phyloP scores from a whole-genome alignment of 139 green algal species.

The Bryopsis sp. region DNA sequence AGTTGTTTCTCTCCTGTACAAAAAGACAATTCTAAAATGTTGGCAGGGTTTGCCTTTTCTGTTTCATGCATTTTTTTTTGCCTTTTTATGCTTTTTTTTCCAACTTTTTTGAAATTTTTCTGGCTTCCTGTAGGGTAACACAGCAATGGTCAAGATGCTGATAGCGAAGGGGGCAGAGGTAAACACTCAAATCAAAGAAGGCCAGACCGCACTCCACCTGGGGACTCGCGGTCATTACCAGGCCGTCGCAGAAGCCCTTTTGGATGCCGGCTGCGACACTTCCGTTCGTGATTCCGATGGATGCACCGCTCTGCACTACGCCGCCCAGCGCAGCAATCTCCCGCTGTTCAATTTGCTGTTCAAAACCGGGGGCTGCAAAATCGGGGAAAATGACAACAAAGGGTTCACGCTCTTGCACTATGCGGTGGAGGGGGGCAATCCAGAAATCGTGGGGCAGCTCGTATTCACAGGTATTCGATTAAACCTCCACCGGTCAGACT shows the following conservation, averaged over 20 bases:
- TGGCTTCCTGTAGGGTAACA: background rate
- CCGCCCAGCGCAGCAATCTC: constrained; percentile 14
- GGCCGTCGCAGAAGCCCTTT: background rate
- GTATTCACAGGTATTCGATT: constrained; percentile 17
- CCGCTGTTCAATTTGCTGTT: constrained; percentile 1
- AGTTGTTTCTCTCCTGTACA: background rate
- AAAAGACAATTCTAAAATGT: too few species aligned
- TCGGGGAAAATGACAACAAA: constrained; percentile 5
- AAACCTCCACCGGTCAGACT: background rate
- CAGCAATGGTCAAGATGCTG: background rate
- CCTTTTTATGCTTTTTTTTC: background rate
- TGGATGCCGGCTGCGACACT: constrained; percentile 1
- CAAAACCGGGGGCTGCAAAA: background rate
- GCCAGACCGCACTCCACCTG: background rate
- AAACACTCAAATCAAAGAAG: background rate
- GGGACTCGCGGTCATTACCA: background rate
- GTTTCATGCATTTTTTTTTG: too few species aligned
- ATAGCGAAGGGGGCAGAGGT: constrained; percentile 6
- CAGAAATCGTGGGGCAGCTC: constrained; percentile 25
- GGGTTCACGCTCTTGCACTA: constrained; percentile 27
- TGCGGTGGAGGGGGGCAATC: constrained; percentile 28
- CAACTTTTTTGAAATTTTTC: background rate
- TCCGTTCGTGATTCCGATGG: background rate
- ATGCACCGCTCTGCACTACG: constrained; percentile 23
- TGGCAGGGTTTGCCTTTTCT: too few species aligned